Percentiles rank a stretch among this genome's conserved stretches.
Conservation (phyloP, 2,329 filamentous ascomycete genomes). For the Beauveria asiatica region DNA sequence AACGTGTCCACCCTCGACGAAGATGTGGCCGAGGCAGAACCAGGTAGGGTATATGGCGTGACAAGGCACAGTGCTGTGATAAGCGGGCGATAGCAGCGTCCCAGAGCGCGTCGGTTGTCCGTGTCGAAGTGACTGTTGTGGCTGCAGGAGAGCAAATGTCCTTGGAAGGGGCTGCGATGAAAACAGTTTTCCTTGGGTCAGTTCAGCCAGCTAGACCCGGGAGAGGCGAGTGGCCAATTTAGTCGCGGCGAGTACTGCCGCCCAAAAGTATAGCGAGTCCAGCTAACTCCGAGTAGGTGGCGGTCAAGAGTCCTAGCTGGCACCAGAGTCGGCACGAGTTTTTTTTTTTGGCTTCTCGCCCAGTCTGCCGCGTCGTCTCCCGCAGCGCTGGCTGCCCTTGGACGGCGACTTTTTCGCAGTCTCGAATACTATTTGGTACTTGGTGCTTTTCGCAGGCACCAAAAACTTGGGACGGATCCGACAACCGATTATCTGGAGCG, state of each 20-base stretch:
- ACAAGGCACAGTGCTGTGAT: conserved; percentile 2
- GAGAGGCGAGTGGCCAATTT: conserved; percentile 8
- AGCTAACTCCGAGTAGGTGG: conserved; percentile 8
- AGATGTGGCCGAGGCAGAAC: not conserved
- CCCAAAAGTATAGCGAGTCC: conserved; percentile 2
- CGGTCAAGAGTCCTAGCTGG: conserved; percentile 1
- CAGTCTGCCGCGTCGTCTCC: not conserved
- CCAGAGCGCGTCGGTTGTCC: not conserved
- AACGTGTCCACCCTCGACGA: not conserved
- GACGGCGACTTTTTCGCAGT: not conserved
- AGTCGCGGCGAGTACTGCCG: conserved; percentile 1
- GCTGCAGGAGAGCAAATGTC: conserved; percentile 5
- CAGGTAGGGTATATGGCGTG: conserved; percentile 3
- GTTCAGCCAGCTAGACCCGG: not conserved
- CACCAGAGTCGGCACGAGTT: not conserved
- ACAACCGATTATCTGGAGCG: conserved; percentile 9
- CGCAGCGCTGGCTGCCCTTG: not conserved
- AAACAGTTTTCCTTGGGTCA: conserved; percentile 3
- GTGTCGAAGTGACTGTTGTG: conserved; percentile 2
- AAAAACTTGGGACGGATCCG: conserved; percentile 7
- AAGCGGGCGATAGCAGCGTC: not conserved
- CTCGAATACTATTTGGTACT: not conserved
- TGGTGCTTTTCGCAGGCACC: conserved; percentile 1
- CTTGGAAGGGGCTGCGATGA: not conserved
- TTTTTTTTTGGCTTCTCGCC: not conserved